Evolutionary conservation across 1,139 yeast genomes (phyloP).

Genomic region (Nadsonia commutata): DNA sequence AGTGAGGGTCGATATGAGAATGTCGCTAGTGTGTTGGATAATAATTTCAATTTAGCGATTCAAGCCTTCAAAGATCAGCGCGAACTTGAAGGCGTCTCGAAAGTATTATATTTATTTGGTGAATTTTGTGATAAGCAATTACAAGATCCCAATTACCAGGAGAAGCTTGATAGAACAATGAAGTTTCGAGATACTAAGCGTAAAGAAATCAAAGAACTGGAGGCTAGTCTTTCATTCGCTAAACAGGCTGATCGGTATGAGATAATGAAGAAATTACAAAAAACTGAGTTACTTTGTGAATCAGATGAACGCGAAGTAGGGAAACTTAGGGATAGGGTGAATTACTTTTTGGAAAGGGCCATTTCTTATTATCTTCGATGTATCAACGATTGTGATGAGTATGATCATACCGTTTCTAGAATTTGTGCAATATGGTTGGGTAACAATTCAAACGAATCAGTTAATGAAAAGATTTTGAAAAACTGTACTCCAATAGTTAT

Average conservation of each 20-base stretch:
- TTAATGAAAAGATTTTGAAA: conserved; percentile 15
- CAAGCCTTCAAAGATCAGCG: neutral
- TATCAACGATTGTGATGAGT: conserved; percentile 31
- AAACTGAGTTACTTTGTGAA: conserved; percentile 31
- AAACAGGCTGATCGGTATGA: conserved; percentile 6
- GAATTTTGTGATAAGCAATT: conserved; percentile 61
- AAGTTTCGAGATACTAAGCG: conserved; percentile 31
- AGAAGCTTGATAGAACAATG: conserved; percentile 31
- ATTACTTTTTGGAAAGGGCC: conserved; percentile 38
- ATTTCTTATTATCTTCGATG: conserved; percentile 46
- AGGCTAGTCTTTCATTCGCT: conserved; percentile 25
- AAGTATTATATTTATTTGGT: conserved; percentile 46
- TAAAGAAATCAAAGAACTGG: conserved; percentile 26
- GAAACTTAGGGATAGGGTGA: conserved; percentile 25
- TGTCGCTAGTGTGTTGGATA: neutral
- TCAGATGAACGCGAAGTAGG: conserved; percentile 37
- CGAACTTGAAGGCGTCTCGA: neutral
- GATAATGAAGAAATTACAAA: conserved; percentile 19
- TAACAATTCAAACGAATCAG: conserved; percentile 30
- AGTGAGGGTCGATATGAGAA: neutral
- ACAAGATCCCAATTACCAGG: conserved; percentile 30
- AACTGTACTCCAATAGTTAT: conserved; percentile 36
- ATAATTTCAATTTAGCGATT: neutral
- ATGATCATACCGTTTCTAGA: conserved; percentile 51
- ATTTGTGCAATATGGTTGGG: conserved; percentile 84